Evolutionary conservation across 768 basidiomycete genomes (phyloP).

Genomic region (Podaxis sp.): DNA sequence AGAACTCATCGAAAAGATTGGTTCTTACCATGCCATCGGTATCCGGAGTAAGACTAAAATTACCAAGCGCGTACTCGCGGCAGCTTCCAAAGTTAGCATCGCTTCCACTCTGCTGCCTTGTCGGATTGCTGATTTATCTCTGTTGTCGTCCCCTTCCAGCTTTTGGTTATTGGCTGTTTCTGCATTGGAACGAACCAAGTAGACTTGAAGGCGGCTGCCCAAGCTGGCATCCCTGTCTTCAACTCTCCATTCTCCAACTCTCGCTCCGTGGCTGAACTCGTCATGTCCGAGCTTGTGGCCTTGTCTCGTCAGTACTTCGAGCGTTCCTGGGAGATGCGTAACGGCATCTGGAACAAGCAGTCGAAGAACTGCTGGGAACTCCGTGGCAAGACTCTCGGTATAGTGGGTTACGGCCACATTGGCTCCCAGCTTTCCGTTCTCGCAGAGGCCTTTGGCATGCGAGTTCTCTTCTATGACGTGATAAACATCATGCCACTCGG

Average conservation of each 20-base stretch:
- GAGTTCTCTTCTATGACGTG: slow-evolving; percentile 93
- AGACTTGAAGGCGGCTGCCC: slow-evolving; percentile 78
- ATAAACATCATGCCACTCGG: slow-evolving; percentile 98
- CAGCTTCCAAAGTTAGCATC: slow-evolving; percentile 72
- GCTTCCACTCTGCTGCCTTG: not conserved
- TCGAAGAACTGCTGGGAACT: slow-evolving; percentile 98
- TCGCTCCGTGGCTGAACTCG: slow-evolving; percentile 97
- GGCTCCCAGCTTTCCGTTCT: slow-evolving; percentile 96
- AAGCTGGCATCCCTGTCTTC: slow-evolving; percentile 94
- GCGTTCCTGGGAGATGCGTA: slow-evolving; percentile 81
- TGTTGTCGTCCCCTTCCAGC: slow-evolving; percentile 41
- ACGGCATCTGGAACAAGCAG: slow-evolving; percentile 97
- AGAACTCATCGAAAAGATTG: slow-evolving; percentile 83
- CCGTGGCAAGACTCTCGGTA: slow-evolving; percentile 96
- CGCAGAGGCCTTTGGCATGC: slow-evolving; percentile 93
- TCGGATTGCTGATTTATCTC: not conserved
- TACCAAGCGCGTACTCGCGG: slow-evolving; percentile 84
- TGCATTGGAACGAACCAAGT: slow-evolving; percentile 99
- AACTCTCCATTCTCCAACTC: slow-evolving; percentile 99
- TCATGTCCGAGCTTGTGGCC: slow-evolving; percentile 89
- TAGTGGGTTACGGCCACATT: slow-evolving; percentile 98
- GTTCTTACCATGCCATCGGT: slow-evolving; percentile 89
- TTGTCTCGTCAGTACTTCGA: slow-evolving; percentile 94
- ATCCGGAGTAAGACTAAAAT: slow-evolving; percentile 98
- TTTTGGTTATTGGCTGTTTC: slow-evolving; percentile 96